Evolutionary conservation across 2,329 filamentous ascomycete genomes (phyloP).

Genomic region (Aspergillus piperis): DNA sequence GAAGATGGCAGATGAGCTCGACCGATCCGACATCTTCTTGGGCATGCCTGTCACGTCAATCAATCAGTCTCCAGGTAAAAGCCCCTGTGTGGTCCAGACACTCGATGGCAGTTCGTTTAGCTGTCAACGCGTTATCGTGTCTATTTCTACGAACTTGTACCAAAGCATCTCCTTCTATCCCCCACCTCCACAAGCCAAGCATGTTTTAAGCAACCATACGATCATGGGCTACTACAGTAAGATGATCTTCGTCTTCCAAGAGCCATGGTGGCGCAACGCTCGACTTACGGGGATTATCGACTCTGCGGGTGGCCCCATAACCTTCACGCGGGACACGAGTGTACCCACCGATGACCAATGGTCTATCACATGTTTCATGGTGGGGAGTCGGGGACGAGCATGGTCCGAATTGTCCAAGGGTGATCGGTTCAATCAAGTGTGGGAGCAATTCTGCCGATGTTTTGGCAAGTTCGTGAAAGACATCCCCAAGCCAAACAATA

Average conservation of each 20-base stretch:
- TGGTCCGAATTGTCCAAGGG: constrained; percentile 28
- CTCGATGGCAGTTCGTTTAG: neutral
- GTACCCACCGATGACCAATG: constrained; percentile 26
- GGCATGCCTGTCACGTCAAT: neutral
- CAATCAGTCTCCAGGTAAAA: neutral
- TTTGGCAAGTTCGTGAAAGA: neutral
- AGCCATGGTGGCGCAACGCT: constrained; percentile 49
- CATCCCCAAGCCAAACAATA: constrained; percentile 4
- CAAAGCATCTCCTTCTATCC: constrained; percentile 52
- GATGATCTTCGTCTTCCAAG: constrained; percentile 47
- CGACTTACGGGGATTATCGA: constrained; percentile 50
- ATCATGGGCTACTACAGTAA: constrained; percentile 55
- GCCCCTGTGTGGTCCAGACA: neutral
- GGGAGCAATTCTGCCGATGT: constrained; percentile 1
- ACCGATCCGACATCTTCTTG: neutral
- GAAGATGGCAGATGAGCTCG: neutral
- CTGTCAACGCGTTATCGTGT: constrained; percentile 46
- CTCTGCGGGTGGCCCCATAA: constrained; percentile 49
- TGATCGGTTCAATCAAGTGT: constrained; percentile 15
- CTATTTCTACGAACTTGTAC: constrained; percentile 51
- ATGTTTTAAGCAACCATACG: constrained; percentile 35
- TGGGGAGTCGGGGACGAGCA: constrained; percentile 34
- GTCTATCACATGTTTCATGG: constrained; percentile 45
- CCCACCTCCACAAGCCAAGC: constrained; percentile 46
- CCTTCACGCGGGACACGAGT: constrained; percentile 50